phyloP scores from a whole-genome alignment of 2,329 filamentous ascomycete species.

The Alternaria triticina region DNA sequence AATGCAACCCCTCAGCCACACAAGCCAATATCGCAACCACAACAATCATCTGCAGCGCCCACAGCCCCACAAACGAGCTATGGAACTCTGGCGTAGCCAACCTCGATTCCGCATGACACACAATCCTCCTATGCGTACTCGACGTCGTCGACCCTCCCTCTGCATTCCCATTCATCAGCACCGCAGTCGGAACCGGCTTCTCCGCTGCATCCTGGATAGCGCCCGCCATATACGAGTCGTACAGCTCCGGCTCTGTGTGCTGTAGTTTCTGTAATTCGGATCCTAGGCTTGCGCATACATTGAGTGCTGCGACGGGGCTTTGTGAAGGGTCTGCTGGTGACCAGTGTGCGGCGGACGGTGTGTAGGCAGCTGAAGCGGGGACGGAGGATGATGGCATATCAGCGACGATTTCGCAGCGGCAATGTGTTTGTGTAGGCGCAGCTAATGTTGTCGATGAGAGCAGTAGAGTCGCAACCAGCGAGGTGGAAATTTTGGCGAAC shows the following conservation, averaged over 20 bases:
- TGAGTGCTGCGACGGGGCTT: conserved; percentile 10
- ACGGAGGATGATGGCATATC: conserved; percentile 1
- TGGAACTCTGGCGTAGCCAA: conserved; percentile 24
- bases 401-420: conserved; percentile 36
- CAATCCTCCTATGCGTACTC: conserved; percentile 21
- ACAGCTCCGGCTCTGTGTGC: conserved; percentile 32
- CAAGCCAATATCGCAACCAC: conserved; percentile 36
- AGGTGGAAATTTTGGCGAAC: conserved; percentile 19
- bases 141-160: conserved; percentile 10
- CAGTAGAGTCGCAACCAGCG: conserved; percentile 15
- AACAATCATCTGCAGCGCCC: conserved; percentile 36
- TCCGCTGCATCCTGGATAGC: conserved; percentile 8
- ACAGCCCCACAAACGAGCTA: conserved; percentile 31
- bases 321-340: conserved; percentile 24
- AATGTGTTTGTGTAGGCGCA: conserved; percentile 34
- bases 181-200: conserved; percentile 26
- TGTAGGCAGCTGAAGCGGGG: conserved; percentile 16
- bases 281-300: conserved; percentile 32
- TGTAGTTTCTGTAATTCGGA: conserved; percentile 36
- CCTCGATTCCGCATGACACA: conserved; percentile 13
- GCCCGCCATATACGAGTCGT: conserved; percentile 28
- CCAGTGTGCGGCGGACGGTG: conserved; percentile 30
- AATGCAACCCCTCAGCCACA: conserved; percentile 32
- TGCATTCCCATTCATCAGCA: conserved; percentile 14
- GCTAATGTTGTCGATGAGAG: conserved; percentile 16